phyloP scores from a whole-genome alignment of 179 eudicot species.

The Vitellaria paradoxa region DNA sequence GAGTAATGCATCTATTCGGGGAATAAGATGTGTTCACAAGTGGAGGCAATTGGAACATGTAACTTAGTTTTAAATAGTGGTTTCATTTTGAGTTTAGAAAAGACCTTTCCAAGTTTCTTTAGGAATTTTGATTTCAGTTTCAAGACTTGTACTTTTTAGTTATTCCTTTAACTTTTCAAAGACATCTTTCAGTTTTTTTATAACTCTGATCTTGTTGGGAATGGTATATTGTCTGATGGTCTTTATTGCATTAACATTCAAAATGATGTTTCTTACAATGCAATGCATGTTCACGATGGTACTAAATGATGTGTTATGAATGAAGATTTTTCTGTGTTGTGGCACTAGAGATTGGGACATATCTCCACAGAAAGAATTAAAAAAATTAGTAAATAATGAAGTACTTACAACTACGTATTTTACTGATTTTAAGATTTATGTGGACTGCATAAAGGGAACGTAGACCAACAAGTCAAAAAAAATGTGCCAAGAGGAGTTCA shows the following conservation, averaged over 20 bases:
- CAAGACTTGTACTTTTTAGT: conserved; percentile 15
- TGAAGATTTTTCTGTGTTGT: too few relatives aligned
- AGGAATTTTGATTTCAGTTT: conserved; percentile 16
- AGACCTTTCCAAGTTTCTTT: conserved; percentile 5
- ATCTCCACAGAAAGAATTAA: too few relatives aligned
- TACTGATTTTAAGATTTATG: too few relatives aligned
- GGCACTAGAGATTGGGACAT: too few relatives aligned
- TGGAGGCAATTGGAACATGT: conserved; percentile 20
- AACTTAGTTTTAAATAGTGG: conserved; percentile 15
- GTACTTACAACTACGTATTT: too few relatives aligned
- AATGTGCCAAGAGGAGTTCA: too few relatives aligned
- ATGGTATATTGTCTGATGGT: not conserved
- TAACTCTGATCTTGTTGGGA: not conserved
- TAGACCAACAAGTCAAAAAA: too few relatives aligned
- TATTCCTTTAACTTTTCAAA: conserved; percentile 12
- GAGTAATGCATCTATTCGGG: conserved; percentile 16
- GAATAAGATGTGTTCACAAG: conserved; percentile 21
- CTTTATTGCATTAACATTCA: not conserved
- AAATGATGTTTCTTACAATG: not conserved
- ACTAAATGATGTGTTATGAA: too few relatives aligned
- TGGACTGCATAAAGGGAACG: too few relatives aligned
- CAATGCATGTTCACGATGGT: not conserved
- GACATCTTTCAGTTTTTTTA: not conserved
- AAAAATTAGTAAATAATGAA: too few relatives aligned
- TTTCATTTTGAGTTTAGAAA: conserved; percentile 15